phyloP scores from a whole-genome alignment of 139 green algal species.

The Coelastrella sp. region DNA sequence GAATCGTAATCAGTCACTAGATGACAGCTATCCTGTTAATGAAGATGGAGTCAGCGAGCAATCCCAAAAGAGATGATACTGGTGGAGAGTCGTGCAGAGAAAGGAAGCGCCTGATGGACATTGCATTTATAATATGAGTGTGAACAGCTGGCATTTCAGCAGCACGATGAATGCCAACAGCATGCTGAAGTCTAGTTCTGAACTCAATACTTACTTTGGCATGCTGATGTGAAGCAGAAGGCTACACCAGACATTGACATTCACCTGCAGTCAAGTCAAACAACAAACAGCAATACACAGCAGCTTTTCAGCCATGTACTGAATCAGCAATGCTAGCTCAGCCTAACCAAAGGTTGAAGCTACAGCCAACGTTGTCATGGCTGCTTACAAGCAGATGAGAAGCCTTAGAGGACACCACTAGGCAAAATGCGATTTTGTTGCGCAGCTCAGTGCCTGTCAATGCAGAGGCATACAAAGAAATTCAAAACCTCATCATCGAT shows the following conservation, averaged over 20 bases:
- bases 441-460: too few species aligned
- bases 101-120: too few species aligned
- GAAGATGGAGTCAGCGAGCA: background rate
- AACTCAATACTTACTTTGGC: conserved; percentile 27
- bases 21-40: background rate
- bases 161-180: background rate
- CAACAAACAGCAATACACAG: conserved; percentile 61
- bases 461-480: too few species aligned
- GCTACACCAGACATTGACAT: conserved; percentile 59
- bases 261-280: conserved; percentile 60
- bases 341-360: background rate
- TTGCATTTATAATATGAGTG: background rate
- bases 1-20: background rate
- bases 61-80: background rate
- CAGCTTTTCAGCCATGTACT: background rate
- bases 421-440: too few species aligned
- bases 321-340: background rate
- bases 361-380: background rate
- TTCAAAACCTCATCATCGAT: too few species aligned
- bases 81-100: too few species aligned
- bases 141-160: background rate
- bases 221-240: conserved; percentile 48
- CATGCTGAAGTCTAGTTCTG: background rate
- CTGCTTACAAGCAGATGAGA: background rate
- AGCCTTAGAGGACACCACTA: too few species aligned